Conservation (phyloP, 331 rosid species). For the Pyracantha coccinea region DNA sequence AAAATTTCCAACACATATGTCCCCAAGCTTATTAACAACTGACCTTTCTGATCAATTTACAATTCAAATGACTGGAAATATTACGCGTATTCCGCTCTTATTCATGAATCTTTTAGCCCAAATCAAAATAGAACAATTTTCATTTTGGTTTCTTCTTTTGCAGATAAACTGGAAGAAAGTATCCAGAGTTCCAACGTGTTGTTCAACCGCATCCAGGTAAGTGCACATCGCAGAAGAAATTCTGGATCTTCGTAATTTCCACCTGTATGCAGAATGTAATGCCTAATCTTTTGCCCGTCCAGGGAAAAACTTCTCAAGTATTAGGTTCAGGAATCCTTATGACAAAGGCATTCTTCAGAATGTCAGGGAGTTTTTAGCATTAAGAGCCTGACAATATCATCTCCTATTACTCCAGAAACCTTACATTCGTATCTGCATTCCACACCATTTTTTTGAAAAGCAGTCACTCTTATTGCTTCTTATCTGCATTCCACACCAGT, state of each 20-base stretch:
- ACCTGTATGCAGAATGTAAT: background rate
- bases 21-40: too few relatives aligned
- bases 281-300: background rate
- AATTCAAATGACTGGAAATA: background rate
- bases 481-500: too few relatives aligned
- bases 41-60: background rate
- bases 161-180: constrained; percentile 43
- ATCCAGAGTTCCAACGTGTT: constrained; percentile 37
- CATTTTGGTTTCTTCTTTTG: background rate
- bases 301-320: constrained; percentile 17
- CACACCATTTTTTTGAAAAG: too few relatives aligned
- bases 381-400: background rate
- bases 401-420: background rate
- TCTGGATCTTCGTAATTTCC: background rate
- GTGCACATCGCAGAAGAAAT: background rate
- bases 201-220: constrained; percentile 30
- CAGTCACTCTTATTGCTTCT: too few relatives aligned
- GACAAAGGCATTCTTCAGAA: constrained; percentile 35
- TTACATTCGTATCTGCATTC: background rate
- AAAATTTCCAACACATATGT: too few relatives aligned
- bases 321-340: constrained; percentile 36
- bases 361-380: constrained; percentile 25
- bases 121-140: background rate
- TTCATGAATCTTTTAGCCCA: background rate
- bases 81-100: background rate